phyloP scores from a whole-genome alignment of 2,329 filamentous ascomycete species.

The Aureobasidium leucospermi region DNA sequence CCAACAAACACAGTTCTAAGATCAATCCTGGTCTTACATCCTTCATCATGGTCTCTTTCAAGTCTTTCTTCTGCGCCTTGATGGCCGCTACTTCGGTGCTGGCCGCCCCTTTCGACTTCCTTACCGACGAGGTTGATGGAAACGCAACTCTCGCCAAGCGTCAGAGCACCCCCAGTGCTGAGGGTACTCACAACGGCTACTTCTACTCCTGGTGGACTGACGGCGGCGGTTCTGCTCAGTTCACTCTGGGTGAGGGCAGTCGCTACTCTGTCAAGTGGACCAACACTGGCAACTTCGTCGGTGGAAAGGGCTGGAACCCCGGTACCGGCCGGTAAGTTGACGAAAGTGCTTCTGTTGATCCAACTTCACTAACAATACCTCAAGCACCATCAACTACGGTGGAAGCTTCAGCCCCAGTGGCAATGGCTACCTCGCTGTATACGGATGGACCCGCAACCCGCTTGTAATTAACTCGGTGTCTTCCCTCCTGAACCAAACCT shows the following conservation, averaged over 20 bases:
- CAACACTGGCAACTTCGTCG: slow-evolving; percentile 38
- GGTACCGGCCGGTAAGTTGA: slow-evolving; percentile 41
- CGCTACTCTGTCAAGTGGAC: slow-evolving; percentile 17
- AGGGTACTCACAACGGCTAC: slow-evolving; percentile 14
- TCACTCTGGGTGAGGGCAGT: slow-evolving; percentile 9
- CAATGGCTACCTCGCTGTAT: slow-evolving; percentile 49
- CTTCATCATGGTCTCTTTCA: slow-evolving; percentile 35
- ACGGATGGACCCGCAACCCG: slow-evolving; percentile 49
- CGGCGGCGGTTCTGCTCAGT: slow-evolving; percentile 9
- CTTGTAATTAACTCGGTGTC: slow-evolving; percentile 28
- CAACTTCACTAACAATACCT: not conserved
- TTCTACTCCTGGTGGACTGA: slow-evolving; percentile 30
- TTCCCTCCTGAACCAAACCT: no score
- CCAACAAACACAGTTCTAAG: not conserved
- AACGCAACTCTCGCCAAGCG: slow-evolving; percentile 24
- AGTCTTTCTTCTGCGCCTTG: slow-evolving; percentile 31
- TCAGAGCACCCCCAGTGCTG: slow-evolving; percentile 36
- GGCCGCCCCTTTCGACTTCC: slow-evolving; percentile 30
- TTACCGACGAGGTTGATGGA: slow-evolving; percentile 24
- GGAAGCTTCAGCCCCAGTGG: slow-evolving; percentile 42
- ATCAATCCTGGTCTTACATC: not conserved
- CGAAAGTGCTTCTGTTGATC: no score
- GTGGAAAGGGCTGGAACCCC: slow-evolving; percentile 53
- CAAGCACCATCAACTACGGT: slow-evolving; percentile 44
- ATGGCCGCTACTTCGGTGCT: slow-evolving; percentile 29